phyloP scores from a whole-genome alignment of 371 early-diverging fungal genomes.

The Rhizopus microsporus region DNA sequence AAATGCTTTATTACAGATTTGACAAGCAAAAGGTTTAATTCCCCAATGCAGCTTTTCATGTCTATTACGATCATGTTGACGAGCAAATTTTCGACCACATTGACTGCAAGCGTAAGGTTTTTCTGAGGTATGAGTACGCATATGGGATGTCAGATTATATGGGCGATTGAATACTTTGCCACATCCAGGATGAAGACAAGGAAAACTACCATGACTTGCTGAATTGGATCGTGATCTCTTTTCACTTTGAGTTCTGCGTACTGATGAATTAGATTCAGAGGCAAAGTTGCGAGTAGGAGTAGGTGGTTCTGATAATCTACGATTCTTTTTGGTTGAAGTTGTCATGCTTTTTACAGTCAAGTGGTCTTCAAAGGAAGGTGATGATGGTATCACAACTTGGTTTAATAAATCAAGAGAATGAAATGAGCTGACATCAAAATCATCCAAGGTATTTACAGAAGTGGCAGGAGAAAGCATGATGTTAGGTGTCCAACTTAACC shows the following conservation, averaged over 20 bases:
- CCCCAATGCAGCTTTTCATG: slow-evolving; percentile 73
- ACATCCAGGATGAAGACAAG: slow-evolving; percentile 50
- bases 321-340: slow-evolving; percentile 4
- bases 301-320: slow-evolving; percentile 30
- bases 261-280: neutral
- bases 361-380: neutral
- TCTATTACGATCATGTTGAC: slow-evolving; percentile 82
- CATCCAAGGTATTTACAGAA: neutral
- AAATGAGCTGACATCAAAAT: neutral
- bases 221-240: neutral
- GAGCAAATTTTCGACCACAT: slow-evolving; percentile 66
- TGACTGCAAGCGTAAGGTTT: slow-evolving; percentile 69
- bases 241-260: slow-evolving; percentile 20
- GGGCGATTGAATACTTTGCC: slow-evolving; percentile 77
- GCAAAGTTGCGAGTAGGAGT: slow-evolving; percentile 4
- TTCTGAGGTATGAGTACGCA: slow-evolving; percentile 74
- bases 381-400: slow-evolving; percentile 3
- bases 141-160: slow-evolving; percentile 82
- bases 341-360: slow-evolving; percentile 13
- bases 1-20: slow-evolving; percentile 70
- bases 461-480: slow-evolving; percentile 16
- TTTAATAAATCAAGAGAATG: slow-evolving; percentile 6
- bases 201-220: neutral
- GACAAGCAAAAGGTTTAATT: slow-evolving; percentile 64
- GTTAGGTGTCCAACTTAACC: slow-evolving; percentile 28